A percentile compares a stretch with the other conserved stretches of the same genome.
phyloP scores from a whole-genome alignment of 2,329 filamentous ascomycete genomes.

The Hypocrella siamensis region DNA sequence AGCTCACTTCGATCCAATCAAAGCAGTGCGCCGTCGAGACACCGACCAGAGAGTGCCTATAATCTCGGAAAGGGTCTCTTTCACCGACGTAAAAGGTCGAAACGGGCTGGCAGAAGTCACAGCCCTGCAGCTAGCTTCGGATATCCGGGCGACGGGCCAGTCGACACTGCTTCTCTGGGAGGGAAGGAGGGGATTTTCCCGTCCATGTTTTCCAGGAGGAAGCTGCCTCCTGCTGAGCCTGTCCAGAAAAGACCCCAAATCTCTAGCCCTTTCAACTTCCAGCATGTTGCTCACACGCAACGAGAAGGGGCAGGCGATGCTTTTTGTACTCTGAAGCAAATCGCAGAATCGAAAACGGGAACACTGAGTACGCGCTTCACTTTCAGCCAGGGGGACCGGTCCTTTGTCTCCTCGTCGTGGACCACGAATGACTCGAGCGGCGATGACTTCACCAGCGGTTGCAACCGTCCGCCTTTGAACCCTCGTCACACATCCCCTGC shows the following conservation, averaged over 20 bases:
- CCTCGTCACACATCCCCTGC: conserved; percentile 8
- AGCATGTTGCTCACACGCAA: conserved; percentile 44
- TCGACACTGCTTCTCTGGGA: conserved; percentile 15
- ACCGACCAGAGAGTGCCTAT: conserved; percentile 43
- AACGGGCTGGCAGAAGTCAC: conserved; percentile 33
- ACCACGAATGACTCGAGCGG: conserved; percentile 9
- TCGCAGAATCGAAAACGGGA: neutral
- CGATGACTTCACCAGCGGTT: neutral
- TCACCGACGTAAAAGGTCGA: conserved; percentile 32
- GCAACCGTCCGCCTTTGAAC: conserved; percentile 6
- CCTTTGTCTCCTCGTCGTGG: conserved; percentile 13
- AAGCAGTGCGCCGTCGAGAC: conserved; percentile 34
- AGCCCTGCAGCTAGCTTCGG: conserved; percentile 31
- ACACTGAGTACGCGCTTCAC: neutral
- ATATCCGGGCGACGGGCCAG: conserved; percentile 26
- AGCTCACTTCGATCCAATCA: conserved; percentile 40
- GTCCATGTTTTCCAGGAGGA: conserved; percentile 35
- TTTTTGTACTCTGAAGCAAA: conserved; percentile 1
- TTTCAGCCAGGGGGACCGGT: neutral
- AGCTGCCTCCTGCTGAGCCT: conserved; percentile 19
- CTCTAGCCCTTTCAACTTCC: conserved; percentile 50
- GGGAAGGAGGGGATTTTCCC: conserved; percentile 31
- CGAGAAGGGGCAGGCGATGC: conserved; percentile 29
- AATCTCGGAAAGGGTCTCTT: conserved; percentile 45
- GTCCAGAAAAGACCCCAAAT: conserved; percentile 32